Percentiles rank a stretch among this genome's conserved stretches.
Evolutionary conservation across 768 basidiomycete species (phyloP).

Genomic region (Macrolepiota albuminosa): DNA sequence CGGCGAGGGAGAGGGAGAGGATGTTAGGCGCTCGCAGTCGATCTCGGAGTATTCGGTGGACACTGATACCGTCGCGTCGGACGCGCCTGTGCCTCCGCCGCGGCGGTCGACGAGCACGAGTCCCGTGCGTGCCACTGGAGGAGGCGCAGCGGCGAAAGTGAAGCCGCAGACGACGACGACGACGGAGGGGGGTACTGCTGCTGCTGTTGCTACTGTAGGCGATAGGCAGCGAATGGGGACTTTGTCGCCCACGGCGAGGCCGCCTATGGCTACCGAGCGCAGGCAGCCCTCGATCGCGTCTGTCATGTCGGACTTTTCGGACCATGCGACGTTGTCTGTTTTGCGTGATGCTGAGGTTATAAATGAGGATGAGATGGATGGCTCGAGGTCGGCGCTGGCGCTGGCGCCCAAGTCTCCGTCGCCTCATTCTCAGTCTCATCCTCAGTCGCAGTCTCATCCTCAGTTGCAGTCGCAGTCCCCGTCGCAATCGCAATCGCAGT

Average conservation of each 20-base stretch:
- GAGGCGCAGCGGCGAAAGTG: constrained; percentile 5
- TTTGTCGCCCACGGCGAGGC: constrained; percentile 30
- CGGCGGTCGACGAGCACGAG: constrained; percentile 33
- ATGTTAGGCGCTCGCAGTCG: constrained; percentile 33
- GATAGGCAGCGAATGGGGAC: constrained; percentile 23
- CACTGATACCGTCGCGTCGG: constrained; percentile 18
- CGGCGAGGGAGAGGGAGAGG: constrained; percentile 11
- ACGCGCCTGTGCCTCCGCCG: neutral
- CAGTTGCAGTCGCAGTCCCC: neutral
- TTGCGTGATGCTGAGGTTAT: constrained; percentile 19
- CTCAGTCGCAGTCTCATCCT: too few species aligned
- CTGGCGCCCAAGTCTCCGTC: constrained; percentile 26
- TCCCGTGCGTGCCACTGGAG: constrained; percentile 30
- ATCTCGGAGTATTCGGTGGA: constrained; percentile 59
- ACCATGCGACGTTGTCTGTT: constrained; percentile 37
- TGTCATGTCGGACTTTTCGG: constrained; percentile 61
- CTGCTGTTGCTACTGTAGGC: neutral
- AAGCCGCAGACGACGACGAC: constrained; percentile 15
- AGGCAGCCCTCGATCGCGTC: constrained; percentile 74
- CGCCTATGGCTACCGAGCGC: constrained; percentile 22
- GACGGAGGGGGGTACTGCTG: neutral
- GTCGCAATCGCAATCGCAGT: too few species aligned
- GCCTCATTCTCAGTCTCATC: too few species aligned
- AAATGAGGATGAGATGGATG: constrained; percentile 16
- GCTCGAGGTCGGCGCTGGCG: constrained; percentile 17